Conservation (phyloP, 2,329 filamentous ascomycete genomes). For the Diaporthe caulivora region DNA sequence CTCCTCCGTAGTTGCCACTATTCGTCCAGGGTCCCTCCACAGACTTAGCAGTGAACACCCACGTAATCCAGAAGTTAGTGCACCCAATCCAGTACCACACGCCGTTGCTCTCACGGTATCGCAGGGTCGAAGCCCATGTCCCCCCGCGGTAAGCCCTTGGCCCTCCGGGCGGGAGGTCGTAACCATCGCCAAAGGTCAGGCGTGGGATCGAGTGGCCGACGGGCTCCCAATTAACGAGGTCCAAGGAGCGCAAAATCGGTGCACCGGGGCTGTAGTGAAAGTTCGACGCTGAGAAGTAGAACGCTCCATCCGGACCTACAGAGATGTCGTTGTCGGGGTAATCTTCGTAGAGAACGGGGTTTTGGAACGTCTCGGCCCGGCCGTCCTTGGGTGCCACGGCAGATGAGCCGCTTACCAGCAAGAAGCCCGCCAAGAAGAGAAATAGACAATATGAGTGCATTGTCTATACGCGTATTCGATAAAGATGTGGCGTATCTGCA, state of each 20-base stretch:
- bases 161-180: conserved; percentile 57
- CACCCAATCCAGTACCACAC: conserved; percentile 71
- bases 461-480: neutral
- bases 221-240: conserved; percentile 65
- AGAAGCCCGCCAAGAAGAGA: neutral
- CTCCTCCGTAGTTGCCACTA: conserved; percentile 48
- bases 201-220: conserved; percentile 59
- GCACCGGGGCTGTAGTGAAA: conserved; percentile 53
- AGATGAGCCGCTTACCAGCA: conserved; percentile 18
- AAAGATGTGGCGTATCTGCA: neutral
- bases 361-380: conserved; percentile 22
- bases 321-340: conserved; percentile 47
- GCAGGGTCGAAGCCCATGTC: conserved; percentile 67
- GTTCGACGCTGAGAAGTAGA: conserved; percentile 31
- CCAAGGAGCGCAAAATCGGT: conserved; percentile 66
- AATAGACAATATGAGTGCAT: conserved; percentile 7
- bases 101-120: conserved; percentile 62
- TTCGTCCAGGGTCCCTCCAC: conserved; percentile 59
- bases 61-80: conserved; percentile 62
- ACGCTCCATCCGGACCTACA: neutral
- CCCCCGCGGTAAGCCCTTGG: conserved; percentile 63
- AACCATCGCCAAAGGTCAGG: conserved; percentile 60
- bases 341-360: conserved; percentile 50
- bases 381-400: neutral
- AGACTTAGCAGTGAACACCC: conserved; percentile 62